Percentiles rank a stretch among this genome's conserved stretches.
phyloP scores from a whole-genome alignment of 228 moss, liverwort and hornwort genomes.

The Sphagnum magellanicum region DNA sequence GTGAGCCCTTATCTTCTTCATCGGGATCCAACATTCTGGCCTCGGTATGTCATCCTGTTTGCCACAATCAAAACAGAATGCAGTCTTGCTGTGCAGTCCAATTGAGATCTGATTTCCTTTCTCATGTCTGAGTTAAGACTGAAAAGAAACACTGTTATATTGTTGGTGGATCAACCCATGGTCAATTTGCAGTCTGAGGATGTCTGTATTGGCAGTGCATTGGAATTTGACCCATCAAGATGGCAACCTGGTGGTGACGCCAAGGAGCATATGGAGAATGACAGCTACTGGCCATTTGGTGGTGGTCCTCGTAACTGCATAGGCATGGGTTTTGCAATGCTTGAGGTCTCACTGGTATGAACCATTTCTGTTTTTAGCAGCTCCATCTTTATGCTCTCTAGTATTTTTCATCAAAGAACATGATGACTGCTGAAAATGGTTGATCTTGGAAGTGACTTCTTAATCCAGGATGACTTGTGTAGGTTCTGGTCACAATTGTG shows the following conservation, averaged over 20 bases:
- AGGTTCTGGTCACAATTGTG: conserved; percentile 50
- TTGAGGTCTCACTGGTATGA: conserved; percentile 65
- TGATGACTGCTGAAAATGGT: not conserved
- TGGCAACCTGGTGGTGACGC: conserved; percentile 72
- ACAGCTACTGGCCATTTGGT: conserved; percentile 78
- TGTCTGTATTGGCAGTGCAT: conserved; percentile 26
- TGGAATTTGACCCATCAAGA: conserved; percentile 61
- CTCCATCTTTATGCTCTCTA: not conserved
- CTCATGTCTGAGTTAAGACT: no score
- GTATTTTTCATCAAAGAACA: not conserved
- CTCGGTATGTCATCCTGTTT: conserved; percentile 27
- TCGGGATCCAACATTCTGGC: conserved; percentile 68
- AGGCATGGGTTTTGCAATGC: conserved; percentile 85
- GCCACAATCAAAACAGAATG: not conserved
- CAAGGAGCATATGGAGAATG: conserved; percentile 53
- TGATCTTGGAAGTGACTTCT: not conserved
- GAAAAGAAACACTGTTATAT: no score
- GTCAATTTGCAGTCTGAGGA: not conserved
- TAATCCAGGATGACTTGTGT: not conserved
- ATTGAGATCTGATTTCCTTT: no score
- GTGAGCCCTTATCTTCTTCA: conserved; percentile 73
- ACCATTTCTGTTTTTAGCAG: not conserved
- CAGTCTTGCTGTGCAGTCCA: no score
- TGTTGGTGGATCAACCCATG: not conserved
- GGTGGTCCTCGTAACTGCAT: conserved; percentile 84